phyloP scores from a whole-genome alignment of 176 grass and related monocot genomes.

The Musa itinerans region DNA sequence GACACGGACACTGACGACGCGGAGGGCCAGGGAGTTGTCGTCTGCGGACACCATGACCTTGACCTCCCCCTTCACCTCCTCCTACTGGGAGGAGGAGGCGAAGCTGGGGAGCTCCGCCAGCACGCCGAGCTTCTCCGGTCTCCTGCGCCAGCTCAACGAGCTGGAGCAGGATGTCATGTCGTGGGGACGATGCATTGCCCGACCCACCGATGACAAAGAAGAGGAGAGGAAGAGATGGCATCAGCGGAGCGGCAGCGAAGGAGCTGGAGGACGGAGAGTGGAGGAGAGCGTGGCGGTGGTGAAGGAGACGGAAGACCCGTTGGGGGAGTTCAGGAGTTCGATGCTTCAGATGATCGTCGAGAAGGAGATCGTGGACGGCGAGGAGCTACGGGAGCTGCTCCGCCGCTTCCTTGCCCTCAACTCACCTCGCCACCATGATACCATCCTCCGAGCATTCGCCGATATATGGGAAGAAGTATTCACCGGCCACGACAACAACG shows the following conservation, averaged over 20 bases:
- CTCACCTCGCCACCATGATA: background rate
- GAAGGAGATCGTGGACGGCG: background rate
- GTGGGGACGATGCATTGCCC: background rate
- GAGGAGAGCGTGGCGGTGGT: conserved; percentile 2
- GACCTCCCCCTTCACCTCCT: conserved; percentile 6
- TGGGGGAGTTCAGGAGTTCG: background rate
- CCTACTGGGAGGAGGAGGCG: background rate
- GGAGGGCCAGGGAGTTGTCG: background rate
- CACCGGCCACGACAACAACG: background rate
- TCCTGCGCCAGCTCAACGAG: conserved; percentile 8
- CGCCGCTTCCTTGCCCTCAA: background rate
- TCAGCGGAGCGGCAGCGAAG: too few relatives aligned
- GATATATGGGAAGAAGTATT: background rate
- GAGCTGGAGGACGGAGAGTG: background rate
- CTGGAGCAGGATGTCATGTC: conserved; percentile 2
- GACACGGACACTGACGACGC: background rate
- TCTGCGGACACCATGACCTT: background rate
- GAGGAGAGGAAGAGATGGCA: background rate
- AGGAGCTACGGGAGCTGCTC: background rate
- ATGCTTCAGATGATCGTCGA: conserved; percentile 3
- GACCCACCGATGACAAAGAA: background rate
- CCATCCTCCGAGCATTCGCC: background rate
- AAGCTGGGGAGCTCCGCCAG: background rate
- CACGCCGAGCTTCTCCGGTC: conserved; percentile 7
- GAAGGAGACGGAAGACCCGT: background rate